A percentile compares a stretch with the other conserved stretches of the same genome.
Conservation (phyloP, 441 rosid genomes). For the Viola pubescens region DNA sequence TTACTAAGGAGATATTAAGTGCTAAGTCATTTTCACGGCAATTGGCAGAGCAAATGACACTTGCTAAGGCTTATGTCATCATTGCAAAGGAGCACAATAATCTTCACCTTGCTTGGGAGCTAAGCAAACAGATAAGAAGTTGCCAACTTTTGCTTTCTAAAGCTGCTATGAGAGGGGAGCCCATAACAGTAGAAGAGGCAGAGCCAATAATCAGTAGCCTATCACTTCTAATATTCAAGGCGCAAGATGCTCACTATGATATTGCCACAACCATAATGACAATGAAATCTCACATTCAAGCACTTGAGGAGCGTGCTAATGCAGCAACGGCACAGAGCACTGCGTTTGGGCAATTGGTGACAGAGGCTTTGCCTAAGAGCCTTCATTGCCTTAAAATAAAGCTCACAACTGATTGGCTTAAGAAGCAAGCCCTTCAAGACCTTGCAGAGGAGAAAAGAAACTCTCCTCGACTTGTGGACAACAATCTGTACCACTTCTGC, state of each 20-base stretch:
- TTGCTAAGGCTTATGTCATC: conserved; percentile 92
- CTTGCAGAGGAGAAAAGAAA: conserved; percentile 55
- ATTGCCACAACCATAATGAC: conserved; percentile 81
- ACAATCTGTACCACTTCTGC: conserved; percentile 91
- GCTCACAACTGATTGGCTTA: conserved; percentile 70
- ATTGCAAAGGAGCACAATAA: conserved; percentile 92
- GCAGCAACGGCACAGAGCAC: conserved; percentile 78
- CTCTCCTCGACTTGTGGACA: conserved; percentile 77
- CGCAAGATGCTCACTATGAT: conserved; percentile 86
- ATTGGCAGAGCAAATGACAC: conserved; percentile 81
- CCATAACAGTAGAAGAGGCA: conserved; percentile 60
- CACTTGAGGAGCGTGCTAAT: conserved; percentile 91
- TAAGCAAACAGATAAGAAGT: conserved; percentile 68
- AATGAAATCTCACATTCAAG: conserved; percentile 85
- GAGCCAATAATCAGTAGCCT: conserved; percentile 59
- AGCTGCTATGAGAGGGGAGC: conserved; percentile 76
- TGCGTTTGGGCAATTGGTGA: conserved; percentile 62
- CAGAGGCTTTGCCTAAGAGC: conserved; percentile 69
- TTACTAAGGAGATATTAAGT: conserved; percentile 61
- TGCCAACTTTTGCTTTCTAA: conserved; percentile 87
- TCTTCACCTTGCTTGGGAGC: conserved; percentile 83
- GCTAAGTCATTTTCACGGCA: conserved; percentile 72
- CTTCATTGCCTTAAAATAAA: conserved; percentile 67
- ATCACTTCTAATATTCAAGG: conserved; percentile 69
- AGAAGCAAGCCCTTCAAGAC: conserved; percentile 39